Evolutionary conservation across 768 basidiomycete genomes (phyloP).

Genomic region (Mycena galericulata): DNA sequence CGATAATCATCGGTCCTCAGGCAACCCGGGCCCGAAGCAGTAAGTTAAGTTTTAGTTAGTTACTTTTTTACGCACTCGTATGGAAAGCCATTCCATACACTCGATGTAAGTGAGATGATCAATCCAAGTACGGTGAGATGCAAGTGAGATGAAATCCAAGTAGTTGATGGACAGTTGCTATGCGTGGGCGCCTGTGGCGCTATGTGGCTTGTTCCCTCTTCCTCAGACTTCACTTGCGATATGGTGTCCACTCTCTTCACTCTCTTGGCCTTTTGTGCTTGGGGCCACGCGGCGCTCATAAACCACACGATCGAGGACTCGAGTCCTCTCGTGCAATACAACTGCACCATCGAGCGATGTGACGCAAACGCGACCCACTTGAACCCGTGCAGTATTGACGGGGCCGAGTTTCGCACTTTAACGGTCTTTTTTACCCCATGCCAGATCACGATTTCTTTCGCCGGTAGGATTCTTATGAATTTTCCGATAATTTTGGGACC

Average conservation of each 20-base stretch:
- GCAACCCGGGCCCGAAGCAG: too few relatives aligned
- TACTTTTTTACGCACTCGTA: too few relatives aligned
- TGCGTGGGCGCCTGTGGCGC: background rate
- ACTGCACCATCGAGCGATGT: background rate
- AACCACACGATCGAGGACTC: constrained; percentile 9
- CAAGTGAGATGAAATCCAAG: background rate
- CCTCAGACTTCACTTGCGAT: background rate
- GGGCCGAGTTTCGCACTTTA: background rate
- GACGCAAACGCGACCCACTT: background rate
- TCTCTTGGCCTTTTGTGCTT: constrained; percentile 1
- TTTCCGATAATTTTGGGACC: background rate
- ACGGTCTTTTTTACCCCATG: background rate
- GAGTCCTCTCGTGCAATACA: background rate
- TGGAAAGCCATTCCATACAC: too few relatives aligned
- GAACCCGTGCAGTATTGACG: background rate
- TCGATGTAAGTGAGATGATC: too few relatives aligned
- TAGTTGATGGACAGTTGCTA: background rate
- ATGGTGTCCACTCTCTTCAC: background rate
- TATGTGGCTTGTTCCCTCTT: background rate
- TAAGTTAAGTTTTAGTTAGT: too few relatives aligned
- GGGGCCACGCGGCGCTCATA: background rate
- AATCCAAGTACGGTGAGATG: too few relatives aligned
- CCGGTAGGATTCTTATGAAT: background rate
- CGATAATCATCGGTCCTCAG: too few relatives aligned
- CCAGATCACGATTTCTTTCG: background rate